A percentile compares a stretch with the other conserved stretches of the same genome.
Evolutionary conservation across 257 asterid genomes (phyloP).

Genomic region (Salvia miltiorrhiza): DNA sequence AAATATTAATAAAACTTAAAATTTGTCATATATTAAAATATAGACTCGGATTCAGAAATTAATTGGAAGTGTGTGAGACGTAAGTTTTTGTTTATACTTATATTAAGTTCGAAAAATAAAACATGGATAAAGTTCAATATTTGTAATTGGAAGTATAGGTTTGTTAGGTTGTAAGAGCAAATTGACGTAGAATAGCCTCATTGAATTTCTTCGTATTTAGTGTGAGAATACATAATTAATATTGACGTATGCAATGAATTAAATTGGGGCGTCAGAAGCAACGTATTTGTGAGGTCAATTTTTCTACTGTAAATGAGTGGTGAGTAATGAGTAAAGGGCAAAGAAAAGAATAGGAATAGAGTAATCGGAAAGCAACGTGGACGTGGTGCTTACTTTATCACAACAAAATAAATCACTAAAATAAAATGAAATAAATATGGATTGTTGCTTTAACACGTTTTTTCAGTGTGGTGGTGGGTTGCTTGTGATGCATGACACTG

Average conservation of each 20-base stretch:
- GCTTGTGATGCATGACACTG: conserved; percentile 24
- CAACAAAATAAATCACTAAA: neutral
- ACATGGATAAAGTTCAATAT: neutral
- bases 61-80: no score
- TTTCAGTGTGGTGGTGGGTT: conserved; percentile 19
- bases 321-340: conserved; percentile 4
- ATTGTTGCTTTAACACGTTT: conserved; percentile 34
- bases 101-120: neutral
- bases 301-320: neutral
- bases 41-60: no score
- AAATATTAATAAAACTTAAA: no score
- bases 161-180: no score
- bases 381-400: conserved; percentile 31
- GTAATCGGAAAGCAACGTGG: conserved; percentile 33
- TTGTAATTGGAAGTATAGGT: neutral
- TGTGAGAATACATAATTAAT: neutral
- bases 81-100: no score
- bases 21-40: no score
- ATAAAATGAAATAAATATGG: neutral
- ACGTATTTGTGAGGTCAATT: conserved; percentile 8
- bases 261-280: neutral
- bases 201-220: neutral
- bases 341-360: conserved; percentile 6
- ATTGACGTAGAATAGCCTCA: neutral
- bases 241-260: neutral